Conservation (phyloP, 768 basidiomycete genomes). For the Russula sp. region DNA sequence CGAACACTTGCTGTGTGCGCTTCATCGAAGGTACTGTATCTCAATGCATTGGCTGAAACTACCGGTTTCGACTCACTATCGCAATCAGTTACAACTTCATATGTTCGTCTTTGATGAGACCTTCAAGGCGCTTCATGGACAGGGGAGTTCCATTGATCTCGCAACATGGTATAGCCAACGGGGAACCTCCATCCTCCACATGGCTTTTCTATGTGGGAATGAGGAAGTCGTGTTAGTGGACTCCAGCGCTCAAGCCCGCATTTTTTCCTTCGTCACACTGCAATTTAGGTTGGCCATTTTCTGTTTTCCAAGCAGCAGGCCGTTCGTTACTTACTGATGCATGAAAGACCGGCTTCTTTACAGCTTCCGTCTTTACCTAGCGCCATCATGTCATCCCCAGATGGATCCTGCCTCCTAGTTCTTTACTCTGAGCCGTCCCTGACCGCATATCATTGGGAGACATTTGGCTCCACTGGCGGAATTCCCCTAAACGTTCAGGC, state of each 20-base stretch:
- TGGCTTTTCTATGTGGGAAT: slow-evolving; percentile 41
- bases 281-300: slow-evolving; percentile 42
- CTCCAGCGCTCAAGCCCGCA: slow-evolving; percentile 35
- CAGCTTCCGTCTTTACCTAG: slow-evolving; percentile 33
- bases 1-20: slow-evolving; percentile 45
- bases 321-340: neutral
- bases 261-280: slow-evolving; percentile 49
- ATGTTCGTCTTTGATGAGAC: slow-evolving; percentile 44
- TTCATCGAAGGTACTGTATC: slow-evolving; percentile 34
- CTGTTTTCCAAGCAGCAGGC: too few species aligned
- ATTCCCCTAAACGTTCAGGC: slow-evolving; percentile 33
- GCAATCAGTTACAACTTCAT: slow-evolving; percentile 34
- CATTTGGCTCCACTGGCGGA: slow-evolving; percentile 48
- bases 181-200: slow-evolving; percentile 29
- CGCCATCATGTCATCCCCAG: slow-evolving; percentile 42
- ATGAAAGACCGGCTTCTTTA: slow-evolving; percentile 40
- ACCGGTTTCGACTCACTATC: neutral
- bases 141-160: slow-evolving; percentile 39
- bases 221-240: slow-evolving; percentile 54
- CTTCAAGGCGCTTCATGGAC: slow-evolving; percentile 36
- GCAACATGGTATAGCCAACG: slow-evolving; percentile 37
- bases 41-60: neutral
- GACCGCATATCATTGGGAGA: slow-evolving; percentile 48
- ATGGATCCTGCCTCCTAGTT: slow-evolving; percentile 48
- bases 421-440: slow-evolving; percentile 27